Conservation (phyloP, 495 filamentous ascomycete species). For the Hamigera avellanea region DNA sequence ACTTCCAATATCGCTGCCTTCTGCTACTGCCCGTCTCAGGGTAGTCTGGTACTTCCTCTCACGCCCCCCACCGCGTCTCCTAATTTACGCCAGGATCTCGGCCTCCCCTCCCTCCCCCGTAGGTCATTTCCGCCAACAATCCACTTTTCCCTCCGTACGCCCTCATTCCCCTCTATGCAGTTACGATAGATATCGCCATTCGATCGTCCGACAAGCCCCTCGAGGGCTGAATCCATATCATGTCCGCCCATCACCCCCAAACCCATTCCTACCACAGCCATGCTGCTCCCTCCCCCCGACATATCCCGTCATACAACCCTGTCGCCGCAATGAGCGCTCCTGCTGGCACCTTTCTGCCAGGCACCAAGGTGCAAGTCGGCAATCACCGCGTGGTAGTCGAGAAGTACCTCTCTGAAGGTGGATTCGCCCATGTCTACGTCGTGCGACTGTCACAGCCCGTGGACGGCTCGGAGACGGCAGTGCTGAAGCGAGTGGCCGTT, state of each 20-base stretch:
- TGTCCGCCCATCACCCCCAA: neutral
- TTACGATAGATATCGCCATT: neutral
- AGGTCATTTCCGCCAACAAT: neutral
- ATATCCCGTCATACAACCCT: constrained; percentile 37
- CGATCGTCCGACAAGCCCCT: neutral
- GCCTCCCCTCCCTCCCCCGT: neutral
- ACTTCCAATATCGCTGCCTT: no score
- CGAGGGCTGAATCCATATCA: neutral
- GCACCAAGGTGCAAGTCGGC: constrained; percentile 93
- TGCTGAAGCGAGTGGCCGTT: constrained; percentile 94
- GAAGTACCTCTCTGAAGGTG: constrained; percentile 95
- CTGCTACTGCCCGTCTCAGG: no score
- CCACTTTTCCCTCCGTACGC: neutral
- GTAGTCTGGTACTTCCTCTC: no score
- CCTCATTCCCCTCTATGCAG: neutral
- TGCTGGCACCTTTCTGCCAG: constrained; percentile 80
- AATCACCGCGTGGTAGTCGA: constrained; percentile 90
- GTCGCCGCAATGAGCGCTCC: constrained; percentile 42
- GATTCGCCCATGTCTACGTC: constrained; percentile 96
- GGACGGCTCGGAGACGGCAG: constrained; percentile 73
- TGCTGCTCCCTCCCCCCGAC: constrained; percentile 24
- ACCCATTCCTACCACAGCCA: neutral
- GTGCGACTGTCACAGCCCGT: constrained; percentile 70
- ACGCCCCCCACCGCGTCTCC: no score
- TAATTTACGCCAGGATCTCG: no score